Base-by-base conservation (phyloP, 2,329 filamentous ascomycete genomes). In the Hypoxylon sp. region DNA sequence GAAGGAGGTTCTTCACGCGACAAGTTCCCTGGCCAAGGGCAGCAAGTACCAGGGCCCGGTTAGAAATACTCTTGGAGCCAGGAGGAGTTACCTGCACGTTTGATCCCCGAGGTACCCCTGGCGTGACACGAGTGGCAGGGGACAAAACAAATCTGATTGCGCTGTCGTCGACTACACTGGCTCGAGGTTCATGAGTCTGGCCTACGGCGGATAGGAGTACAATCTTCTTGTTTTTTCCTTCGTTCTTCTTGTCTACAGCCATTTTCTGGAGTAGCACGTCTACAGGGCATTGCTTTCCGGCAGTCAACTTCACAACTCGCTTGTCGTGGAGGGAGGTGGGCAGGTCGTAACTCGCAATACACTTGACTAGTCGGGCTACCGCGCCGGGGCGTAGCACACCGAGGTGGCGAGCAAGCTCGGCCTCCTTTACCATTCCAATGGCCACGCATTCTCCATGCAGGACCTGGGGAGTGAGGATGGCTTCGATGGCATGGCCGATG, bases 171-270 rank as follows among this genome's bases (percentile, higher is more conserved):
- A 98, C 93, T 8, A 92, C 87, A 67, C 89, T 97, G 23, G 95
- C 95, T 73, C 89, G 90, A 51, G 87, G 89, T 77, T 99, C 95
- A 70, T 94, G 78, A 0, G 92, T 96, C 69, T 88, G 86, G 55
- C 95, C 95, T 71, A 99, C 96, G 10, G 90, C 90, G 0, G 92
- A 93, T 9, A 99, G 81, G 6, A 99, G 83, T 5, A 97, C 94
- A 62, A 99, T 90, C 77, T 97, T 98, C 82, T 99, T 99, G 75
- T 94, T 92, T 57, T 85, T 85, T 1, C 95, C 95, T 40, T 96
- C 90, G 65, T 99, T 99, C 81, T 99, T 99, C 83, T 99, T 99
- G 77, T 99, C 95, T 7, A 99, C 89, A 0, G 90, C 92, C 95
- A 99, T 99, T 73, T 96, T 96, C 65, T 89, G 83, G 54, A 99